Evolutionary conservation across 2,329 filamentous ascomycete species (phyloP), one percentile per base, ranked within the genome.

Genomic region (Fusarium lateritium): DNA sequence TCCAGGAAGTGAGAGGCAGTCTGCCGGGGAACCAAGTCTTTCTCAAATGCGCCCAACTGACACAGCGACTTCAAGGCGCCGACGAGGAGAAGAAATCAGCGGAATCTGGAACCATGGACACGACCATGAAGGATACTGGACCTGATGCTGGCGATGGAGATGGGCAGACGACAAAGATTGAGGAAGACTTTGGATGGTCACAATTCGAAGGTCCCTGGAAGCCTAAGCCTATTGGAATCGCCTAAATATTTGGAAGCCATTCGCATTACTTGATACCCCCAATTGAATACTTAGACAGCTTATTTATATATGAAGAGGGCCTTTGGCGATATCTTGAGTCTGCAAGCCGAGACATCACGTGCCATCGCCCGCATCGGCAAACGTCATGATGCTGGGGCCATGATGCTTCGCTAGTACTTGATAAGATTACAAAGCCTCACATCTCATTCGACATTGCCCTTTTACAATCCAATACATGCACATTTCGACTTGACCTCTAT

Each of bases 141-240:
- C 36, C 39, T 21, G 46, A 50, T 28, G 44, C 56, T 21, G 78
- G 77, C 34, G 57, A 77, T 42, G 72, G 71, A 6, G 65, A 42
- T 54, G 65, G 17, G 39, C 10, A 54, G 34, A 39, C 33, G 15
- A 22, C 52, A 17, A 53, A 56, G 7, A 47, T 50, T 7, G 73
- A 74, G 43, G 58, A 68, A 26, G 69, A 70, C 43, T 67, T 68
- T 49, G 79, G 77, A 17, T 89, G 88, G 87, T 79, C 79, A 22
- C 78, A 79, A 58, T 86, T 84, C 67, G 77, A 84, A 49, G 86
- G 85, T 9, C 74, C 79, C 4, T 90, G 88, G 88, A 83, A 82
- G 60, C 82, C 87, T 11, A 87, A 85, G 70, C 87, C 88, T 1
- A 89, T 89, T 69, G 88, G 88, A 7, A 79, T 85, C 53, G 81